phyloP scores from a whole-genome alignment of 2,329 filamentous ascomycete species.

The Clonostachys solani region DNA sequence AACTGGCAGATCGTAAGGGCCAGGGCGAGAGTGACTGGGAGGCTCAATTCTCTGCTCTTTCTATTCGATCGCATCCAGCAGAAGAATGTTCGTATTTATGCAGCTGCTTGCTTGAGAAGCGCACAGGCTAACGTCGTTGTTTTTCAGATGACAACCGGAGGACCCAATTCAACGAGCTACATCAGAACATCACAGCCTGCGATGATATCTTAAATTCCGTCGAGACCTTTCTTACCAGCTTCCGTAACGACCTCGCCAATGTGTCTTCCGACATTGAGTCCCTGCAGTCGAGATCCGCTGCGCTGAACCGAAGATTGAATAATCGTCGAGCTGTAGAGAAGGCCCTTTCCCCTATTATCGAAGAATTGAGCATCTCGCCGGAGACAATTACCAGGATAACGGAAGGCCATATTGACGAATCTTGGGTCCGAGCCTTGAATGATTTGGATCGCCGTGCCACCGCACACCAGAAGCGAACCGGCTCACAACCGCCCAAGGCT shows the following conservation, averaged over 20 bases:
- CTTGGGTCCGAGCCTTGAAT: slow-evolving; percentile 77
- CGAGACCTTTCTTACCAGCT: slow-evolving; percentile 86
- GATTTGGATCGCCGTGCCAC: slow-evolving; percentile 79
- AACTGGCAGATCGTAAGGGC: slow-evolving; percentile 44
- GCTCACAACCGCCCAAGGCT: slow-evolving; percentile 65
- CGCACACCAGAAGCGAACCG: slow-evolving; percentile 63
- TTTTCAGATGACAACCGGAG: slow-evolving; percentile 72
- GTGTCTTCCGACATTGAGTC: slow-evolving; percentile 96
- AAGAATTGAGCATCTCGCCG: slow-evolving; percentile 87
- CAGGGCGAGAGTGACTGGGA: too few relatives aligned
- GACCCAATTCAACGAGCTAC: slow-evolving; percentile 83
- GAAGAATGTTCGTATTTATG: slow-evolving; percentile 61
- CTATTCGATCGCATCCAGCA: slow-evolving; percentile 43
- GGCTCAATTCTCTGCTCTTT: too few relatives aligned
- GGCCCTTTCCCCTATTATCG: slow-evolving; percentile 80
- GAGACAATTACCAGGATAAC: slow-evolving; percentile 78
- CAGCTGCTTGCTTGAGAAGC: neutral
- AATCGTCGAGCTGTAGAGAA: slow-evolving; percentile 90
- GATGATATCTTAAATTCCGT: slow-evolving; percentile 92
- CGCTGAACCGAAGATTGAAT: slow-evolving; percentile 78
- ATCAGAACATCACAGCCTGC: slow-evolving; percentile 83
- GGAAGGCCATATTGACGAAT: slow-evolving; percentile 85
- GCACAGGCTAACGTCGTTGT: neutral
- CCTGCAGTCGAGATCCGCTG: slow-evolving; percentile 79
- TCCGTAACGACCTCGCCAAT: slow-evolving; percentile 85